Base-by-base conservation (phyloP, 2,329 filamentous ascomycete species). In the Massarina eburnea region DNA sequence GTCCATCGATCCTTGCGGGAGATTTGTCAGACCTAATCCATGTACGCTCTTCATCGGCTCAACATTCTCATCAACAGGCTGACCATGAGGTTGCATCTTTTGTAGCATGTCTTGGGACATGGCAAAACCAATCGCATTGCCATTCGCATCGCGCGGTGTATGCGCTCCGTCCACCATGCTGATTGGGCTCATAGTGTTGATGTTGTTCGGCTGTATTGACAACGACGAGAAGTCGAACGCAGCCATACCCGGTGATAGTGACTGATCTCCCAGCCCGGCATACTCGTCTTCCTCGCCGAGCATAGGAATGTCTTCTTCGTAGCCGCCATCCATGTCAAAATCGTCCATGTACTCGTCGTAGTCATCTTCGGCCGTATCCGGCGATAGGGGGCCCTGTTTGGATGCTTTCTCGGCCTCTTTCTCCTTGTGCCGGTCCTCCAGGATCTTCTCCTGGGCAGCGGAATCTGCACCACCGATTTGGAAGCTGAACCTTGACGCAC, bases 401-500 rank as follows among this genome's bases (percentile, higher is more conserved):
- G 72, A 73, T 49, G 81, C 76, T 58, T 80, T 85, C 47, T 85
- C 83, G 22, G 84, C 73, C 50, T 85, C 81, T 43, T 83, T 81
- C 54, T 86, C 80, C 14, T 69, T 85, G 64, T 90, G 86, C 38
- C 83, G 80, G 56, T 89, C 88, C 65, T 90, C 89, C 32, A 91
- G 72, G 29, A 86, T 66, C 66, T 84, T 86, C 66, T 86, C 83
- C 58, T 86, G 81, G 0, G 75, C 73, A 4, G 75, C 73, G 2
- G 81, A 83, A 12, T 86, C 86, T 5, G 82, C 82, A 4, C 85
- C 85, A 14, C 84, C 80, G 76, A 91, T 88, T 59, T 91, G 88
- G 59, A 92, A 92, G 58, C 88, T 91, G 62, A 92, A 91, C 12
- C 88, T 77, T 0, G 86, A 90, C 0, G 88, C 88, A 9, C 85